Base-by-base conservation (phyloP, 1,284 basidiomycete genomes). In the Sporisorium exsertum region DNA sequence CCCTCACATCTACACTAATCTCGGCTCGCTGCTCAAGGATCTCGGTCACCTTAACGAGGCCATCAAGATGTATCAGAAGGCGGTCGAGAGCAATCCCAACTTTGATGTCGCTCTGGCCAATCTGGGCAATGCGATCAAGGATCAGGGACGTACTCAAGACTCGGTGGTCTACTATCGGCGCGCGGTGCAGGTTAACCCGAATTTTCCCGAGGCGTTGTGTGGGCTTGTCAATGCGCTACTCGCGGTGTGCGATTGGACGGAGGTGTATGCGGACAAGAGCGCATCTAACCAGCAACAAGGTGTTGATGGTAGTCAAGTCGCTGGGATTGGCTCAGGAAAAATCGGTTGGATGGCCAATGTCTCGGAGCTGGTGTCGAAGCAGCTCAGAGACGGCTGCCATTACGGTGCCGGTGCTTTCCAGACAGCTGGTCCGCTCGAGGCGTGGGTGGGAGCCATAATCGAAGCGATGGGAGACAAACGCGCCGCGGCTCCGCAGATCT, bases 71-170 rank as follows among this genome's bases (percentile, higher is more conserved):
- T 89, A 89, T 76, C 82, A 85, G 60, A 87, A 87, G 60, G 90
- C 90, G 2, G 86, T 91, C 32, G 81, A 88, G 61, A 86, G 83
- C 67, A 89, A 90, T 52, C 90, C 90, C 3, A 88, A 88, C 73
- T 89, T 81, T 50, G 90, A 90, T 58, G 88, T 91, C 54, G 90
- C 90, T 0, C 85, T 91, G 12, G 89, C 90, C 20, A 90, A 91
- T 68, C 86, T 90, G 71, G 90, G 88, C n/a, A 91, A 90, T 79
- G 89, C 89, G 0, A 84, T 91, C 78, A 78, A 77, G 53, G 74
- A 77, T 33, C 77, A 89, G 87, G 88, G 88, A 18, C 86, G 87
- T 42, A 86, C 87, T 24, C 86, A 89, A 70, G 89, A 91, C 59
- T 88, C 89, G 18, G 87, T 91, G 56, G 84, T 85, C 18, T 90